Base-by-base conservation (phyloP, 371 early-diverging fungal species). In the Lichtheimia ramosa region DNA sequence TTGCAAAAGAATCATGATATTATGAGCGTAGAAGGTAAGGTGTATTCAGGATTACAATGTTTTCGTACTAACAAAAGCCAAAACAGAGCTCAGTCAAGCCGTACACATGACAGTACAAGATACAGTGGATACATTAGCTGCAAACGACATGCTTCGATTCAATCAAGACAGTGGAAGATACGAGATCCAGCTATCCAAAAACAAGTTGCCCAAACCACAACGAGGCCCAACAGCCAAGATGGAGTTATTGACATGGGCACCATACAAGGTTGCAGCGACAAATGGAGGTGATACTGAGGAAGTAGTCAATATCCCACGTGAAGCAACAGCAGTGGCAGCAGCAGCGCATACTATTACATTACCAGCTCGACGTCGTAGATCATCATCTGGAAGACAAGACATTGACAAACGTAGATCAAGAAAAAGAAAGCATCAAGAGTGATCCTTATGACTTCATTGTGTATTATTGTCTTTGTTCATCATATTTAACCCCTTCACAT, bases 21-120 rank as follows among this genome's bases (percentile, higher is more conserved):
- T 3, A 68, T 83, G 2, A 78, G 74, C 10, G 66, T 88, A 12
- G 81, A 82, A 51, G 77, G 77, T 73, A 68, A 0, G 55, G 21
- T 14, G 1, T 14, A 15, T 23, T 14, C 2, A 0, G 14, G 5
- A 6, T 7, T 0, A 41, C 16, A 3, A 15, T 15, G 18, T 12
- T 2, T 0, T 18, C 7, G 3, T 34, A 54, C 16, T 13, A 20
- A 40, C 39, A 12, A 52, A 1, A 21, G 7, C 15, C 34, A 16
- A 24, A 18, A n/a, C 57, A 73, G 86, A 85, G 15, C 69, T 93
- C 12, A 83, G 89, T 48, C 51, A 66, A 27, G 59, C 66, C 42
- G 90, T 92, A 2, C 81, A 85, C 10, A 81, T 93, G 74, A 88
- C 89, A 0, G 64, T 75, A 21, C 89, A 92, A 51, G 93, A 93